phyloP scores from a whole-genome alignment of 2,329 filamentous ascomycete genomes.

The Dendrostoma leiphaemia region DNA sequence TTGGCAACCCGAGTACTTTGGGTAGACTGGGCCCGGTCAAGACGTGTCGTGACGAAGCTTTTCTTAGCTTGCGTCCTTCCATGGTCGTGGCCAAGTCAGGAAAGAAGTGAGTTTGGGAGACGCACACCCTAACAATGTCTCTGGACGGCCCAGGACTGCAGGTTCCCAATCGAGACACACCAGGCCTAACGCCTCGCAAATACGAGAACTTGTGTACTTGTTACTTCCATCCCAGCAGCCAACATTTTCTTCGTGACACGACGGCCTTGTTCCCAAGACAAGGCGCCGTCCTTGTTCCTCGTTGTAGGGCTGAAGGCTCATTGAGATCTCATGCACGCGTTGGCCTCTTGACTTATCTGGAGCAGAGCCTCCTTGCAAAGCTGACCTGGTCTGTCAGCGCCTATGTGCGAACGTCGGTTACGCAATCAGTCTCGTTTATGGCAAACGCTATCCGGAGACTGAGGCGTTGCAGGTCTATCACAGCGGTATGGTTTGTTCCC shows the following conservation, averaged over 20 bases:
- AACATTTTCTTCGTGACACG: not conserved
- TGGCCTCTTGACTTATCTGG: not conserved
- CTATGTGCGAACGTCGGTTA: no score
- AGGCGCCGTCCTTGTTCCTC: not conserved
- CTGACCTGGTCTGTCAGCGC: not conserved
- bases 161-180: not conserved
- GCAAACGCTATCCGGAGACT: not conserved
- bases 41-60: no score
- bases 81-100: no score
- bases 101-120: not conserved
- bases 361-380: not conserved
- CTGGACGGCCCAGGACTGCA: not conserved
- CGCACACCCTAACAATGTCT: not conserved
- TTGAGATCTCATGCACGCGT: not conserved
- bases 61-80: no score
- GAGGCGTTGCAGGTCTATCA: slow-evolving; percentile 1
- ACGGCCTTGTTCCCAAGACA: not conserved
- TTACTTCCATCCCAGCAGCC: not conserved
- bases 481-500: no score
- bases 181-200: slow-evolving; percentile 1
- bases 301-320: slow-evolving; percentile 10
- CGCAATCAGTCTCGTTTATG: not conserved
- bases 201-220: slow-evolving; percentile 2
- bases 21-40: no score
- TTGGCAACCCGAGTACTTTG: no score